Evolutionary conservation across 2,329 filamentous ascomycete genomes (phyloP).

Genomic region (Pseudocercospora pini-densiflorae): DNA sequence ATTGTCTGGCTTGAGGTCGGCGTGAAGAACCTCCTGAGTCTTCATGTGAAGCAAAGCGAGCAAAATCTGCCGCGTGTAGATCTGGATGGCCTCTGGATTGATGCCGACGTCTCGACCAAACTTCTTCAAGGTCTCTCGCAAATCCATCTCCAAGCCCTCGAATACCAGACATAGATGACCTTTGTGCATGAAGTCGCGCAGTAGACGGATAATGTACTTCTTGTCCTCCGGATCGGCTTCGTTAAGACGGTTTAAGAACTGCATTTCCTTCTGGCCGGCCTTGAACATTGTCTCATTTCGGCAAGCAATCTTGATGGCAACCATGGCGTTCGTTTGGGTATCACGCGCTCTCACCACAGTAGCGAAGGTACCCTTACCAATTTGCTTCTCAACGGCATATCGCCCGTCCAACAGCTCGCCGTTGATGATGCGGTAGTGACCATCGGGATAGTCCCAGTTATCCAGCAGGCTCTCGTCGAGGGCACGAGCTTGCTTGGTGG

Average conservation of each 20-base stretch:
- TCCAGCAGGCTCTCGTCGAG: constrained; percentile 78
- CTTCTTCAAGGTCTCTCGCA: constrained; percentile 93
- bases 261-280: constrained; percentile 91
- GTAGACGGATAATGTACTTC: constrained; percentile 88
- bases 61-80: constrained; percentile 94
- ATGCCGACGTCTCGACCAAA: constrained; percentile 94
- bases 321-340: constrained; percentile 68
- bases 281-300: constrained; percentile 79
- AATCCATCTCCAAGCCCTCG: constrained; percentile 88
- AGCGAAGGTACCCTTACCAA: constrained; percentile 96
- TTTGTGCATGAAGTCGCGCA: constrained; percentile 90
- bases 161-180: constrained; percentile 96
- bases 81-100: constrained; percentile 82
- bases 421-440: constrained; percentile 93
- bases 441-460: constrained; percentile 91
- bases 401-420: constrained; percentile 88
- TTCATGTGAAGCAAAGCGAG: constrained; percentile 84
- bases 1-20: constrained; percentile 97
- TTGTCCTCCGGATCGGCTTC: constrained; percentile 84
- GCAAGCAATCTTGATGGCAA: constrained; percentile 97
- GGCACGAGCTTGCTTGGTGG: constrained; percentile 59
- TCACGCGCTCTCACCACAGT: constrained; percentile 90
- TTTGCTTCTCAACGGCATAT: constrained; percentile 83
- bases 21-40: constrained; percentile 91
- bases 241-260: constrained; percentile 86